Conservation (phyloP, 192 early-diverging fungal genomes). For the Backusella westeae region DNA sequence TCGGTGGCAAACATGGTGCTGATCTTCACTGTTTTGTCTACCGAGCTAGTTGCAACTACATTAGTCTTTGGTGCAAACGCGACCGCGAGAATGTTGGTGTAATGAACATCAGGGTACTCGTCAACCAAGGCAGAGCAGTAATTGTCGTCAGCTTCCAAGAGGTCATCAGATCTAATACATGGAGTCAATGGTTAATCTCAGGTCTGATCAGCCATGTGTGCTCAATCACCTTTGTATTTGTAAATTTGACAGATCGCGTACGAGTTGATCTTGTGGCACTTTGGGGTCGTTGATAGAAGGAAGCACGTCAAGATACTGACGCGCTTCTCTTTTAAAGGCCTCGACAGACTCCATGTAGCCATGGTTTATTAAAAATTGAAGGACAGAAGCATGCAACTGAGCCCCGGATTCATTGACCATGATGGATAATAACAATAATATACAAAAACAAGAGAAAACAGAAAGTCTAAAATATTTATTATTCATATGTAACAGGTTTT, state of each 20-base stretch:
- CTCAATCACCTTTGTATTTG: not conserved
- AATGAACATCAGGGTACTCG: constrained; percentile 47
- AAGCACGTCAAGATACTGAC: constrained; percentile 29
- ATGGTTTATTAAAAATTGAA: constrained; percentile 40
- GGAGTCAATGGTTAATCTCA: no score
- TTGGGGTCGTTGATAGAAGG: constrained; percentile 24
- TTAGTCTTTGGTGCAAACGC: constrained; percentile 32
- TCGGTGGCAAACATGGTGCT: constrained; percentile 39
- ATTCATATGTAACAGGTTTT: no score
- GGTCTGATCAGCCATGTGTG: no score
- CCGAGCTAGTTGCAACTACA: constrained; percentile 50
- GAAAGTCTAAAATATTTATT: not conserved
- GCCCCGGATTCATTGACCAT: not conserved
- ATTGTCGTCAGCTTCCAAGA: constrained; percentile 27
- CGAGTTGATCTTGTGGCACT: not conserved
- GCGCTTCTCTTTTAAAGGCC: constrained; percentile 45
- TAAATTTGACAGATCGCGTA: not conserved
- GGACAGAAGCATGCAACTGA: constrained; percentile 23
- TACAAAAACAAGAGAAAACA: not conserved
- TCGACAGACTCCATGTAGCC: constrained; percentile 41
- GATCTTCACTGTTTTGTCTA: constrained; percentile 62
- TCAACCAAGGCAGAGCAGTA: constrained; percentile 36
- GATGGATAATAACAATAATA: not conserved
- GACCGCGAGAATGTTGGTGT: constrained; percentile 57
- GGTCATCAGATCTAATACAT: not conserved